Base-by-base conservation (phyloP, 2,329 filamentous ascomycete genomes). In the Hypoxylon sp. region DNA sequence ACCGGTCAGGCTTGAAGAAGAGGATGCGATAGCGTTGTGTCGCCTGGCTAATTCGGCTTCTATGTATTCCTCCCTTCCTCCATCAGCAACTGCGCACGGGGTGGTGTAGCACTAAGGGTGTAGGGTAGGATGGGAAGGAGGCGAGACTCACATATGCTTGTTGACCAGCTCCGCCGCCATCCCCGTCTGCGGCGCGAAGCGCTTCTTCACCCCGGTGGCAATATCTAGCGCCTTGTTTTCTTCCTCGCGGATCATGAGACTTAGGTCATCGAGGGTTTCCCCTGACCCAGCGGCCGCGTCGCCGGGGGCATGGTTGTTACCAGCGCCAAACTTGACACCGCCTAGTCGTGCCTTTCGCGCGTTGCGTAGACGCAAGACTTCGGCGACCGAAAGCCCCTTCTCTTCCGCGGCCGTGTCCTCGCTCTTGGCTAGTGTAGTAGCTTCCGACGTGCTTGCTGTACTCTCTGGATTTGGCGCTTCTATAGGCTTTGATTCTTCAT, bases 11-110 rank as follows among this genome's bases (percentile, higher is more conserved):
- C 25, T 53, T 25, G 60, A 50, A 46, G 67, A 50, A 25, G 73
- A 55, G 19, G 70, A 70, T 38, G 63, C 62, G 50, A 61, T 75
- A 50, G 76, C 77, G 69, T 78, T 75, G 76, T 86, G 84, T 77
- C 86, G 82, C 82, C 86, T 91, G 86, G 91, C 90, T 79, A 94
- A 82, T 80, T 91, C 89, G 73, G 91, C 90, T 84, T 94, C 92
- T 93, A 94, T 90, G 82, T 92, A 94, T 82, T 90, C 89, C 85
- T 89, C 91, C 91, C 92, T 94, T 89, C 83, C 85, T 86, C 83
- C 82, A 88, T 94, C 88, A 94, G 91, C 81, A 78, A 75, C 78
- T 76, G 76, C 65, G 56, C 59, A 62, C 17, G 21, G 6, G 9
- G 28, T 59, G 45, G 21, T 23, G 53, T n/a, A 21, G 36, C 9